phyloP scores from a whole-genome alignment of 2,329 filamentous ascomycete genomes.

The Arthrobotrys sphaeroides region DNA sequence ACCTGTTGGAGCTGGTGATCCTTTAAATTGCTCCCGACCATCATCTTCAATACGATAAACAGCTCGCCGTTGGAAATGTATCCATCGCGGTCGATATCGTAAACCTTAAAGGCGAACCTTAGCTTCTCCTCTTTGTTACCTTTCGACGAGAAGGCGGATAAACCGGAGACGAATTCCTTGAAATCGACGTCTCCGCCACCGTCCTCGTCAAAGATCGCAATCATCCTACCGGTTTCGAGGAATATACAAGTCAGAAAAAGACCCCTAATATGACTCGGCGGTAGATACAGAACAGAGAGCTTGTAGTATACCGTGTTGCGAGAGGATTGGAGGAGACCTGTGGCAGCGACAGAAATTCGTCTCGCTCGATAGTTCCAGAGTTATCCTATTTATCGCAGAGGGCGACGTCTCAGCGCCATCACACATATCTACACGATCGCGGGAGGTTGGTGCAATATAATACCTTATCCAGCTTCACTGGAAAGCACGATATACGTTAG shows the following conservation, averaged over 20 bases:
- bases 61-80: constrained; percentile 99
- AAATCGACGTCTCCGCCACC: constrained; percentile 98
- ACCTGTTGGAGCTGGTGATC: constrained; percentile 95
- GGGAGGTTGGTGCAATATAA: constrained; percentile 55
- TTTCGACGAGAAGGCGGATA: constrained; percentile 95
- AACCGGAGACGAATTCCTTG: constrained; percentile 94
- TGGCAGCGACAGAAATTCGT: constrained; percentile 95
- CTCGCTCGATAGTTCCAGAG: constrained; percentile 96
- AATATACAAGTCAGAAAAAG: background rate
- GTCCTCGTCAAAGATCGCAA: constrained; percentile 98
- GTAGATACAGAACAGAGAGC: background rate
- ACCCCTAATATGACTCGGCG: background rate
- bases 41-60: constrained; percentile 99
- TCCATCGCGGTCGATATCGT: constrained; percentile 98
- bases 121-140: constrained; percentile 99
- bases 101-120: constrained; percentile 97
- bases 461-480: constrained; percentile 95
- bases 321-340: constrained; percentile 98
- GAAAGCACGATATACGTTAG: constrained; percentile 6
- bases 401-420: background rate
- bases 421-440: background rate
- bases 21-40: constrained; percentile 99
- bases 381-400: constrained; percentile 75
- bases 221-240: constrained; percentile 73
- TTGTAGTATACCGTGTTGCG: constrained; percentile 76